Base-by-base conservation (phyloP, 345 rosid genomes). In the Syzygium aromaticum region DNA sequence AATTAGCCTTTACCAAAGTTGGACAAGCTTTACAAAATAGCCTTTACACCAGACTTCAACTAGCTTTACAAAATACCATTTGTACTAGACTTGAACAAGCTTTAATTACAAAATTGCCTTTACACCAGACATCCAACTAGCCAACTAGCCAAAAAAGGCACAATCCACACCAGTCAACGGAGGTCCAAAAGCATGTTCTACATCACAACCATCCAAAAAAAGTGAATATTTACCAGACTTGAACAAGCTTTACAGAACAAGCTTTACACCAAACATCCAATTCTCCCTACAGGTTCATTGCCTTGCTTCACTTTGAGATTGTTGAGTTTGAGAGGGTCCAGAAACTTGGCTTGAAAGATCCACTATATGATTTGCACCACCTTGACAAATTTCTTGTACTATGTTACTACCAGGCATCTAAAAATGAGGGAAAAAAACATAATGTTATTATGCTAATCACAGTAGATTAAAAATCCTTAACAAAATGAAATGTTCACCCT, bases 121-220 rank as follows among this genome's bases (percentile, higher is more conserved):
- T 67, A 30, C 78, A 1, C 43, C 1, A 8, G 6, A 30, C 77
- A 64, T 64, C 77, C 22, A 33, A 67, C 78, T 5, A 67, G 78
- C 46, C 23, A 30, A 67, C 6, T 28, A 67, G 78, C 78, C 78
- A 30, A 30, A 30, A 64, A 33, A 67, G 78, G 77, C 43, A 67
- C 12, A 17, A 8, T 67, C 46, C 1, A 30, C 46, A 33, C 0
- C 3, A 2, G 0, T 30, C 23, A 17, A 0, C 0, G 8, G 1
- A 19, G 6, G 23, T 67, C 13, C 23, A 67, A 33, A 17, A 16
- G 6, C 78, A 17, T 67, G 23, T 30, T 8, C 23, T 38, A 8
- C 33, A 67, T 8, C 1, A 30, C 46, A 67, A 67, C 78, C 78
- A 67, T 67, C 8, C 9, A 28, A 30, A 67, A 3, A 67, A 1